These are phyloP conservation scores for Schoenoplectus triqueter DNA, from an alignment of 202 grass and related monocot genomes.

Conservation along the genomic window DNA sequence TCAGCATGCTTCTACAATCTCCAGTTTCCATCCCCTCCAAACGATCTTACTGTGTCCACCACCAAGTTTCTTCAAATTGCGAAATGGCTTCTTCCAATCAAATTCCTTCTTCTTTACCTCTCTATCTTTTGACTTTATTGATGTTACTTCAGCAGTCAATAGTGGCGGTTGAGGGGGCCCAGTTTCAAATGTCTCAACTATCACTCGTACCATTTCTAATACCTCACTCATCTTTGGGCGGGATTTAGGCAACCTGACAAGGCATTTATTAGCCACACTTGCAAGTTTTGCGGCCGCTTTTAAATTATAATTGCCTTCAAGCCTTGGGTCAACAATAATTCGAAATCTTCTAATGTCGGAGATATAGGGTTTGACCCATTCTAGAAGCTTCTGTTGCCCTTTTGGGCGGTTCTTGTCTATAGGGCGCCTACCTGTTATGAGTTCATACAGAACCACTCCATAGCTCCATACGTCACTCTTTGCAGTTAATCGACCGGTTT, in stretches of 20 bases:
- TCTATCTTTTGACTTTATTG: constrained; percentile 43
- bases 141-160: constrained; percentile 40
- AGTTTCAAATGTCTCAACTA: constrained; percentile 48
- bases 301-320: constrained; percentile 70
- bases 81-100: constrained; percentile 54
- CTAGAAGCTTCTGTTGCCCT: constrained; percentile 85
- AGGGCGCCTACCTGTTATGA: constrained; percentile 80
- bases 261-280: constrained; percentile 75
- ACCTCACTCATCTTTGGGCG: constrained; percentile 97
- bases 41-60: constrained; percentile 47
- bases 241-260: constrained; percentile 63
- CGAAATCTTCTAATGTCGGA: constrained; percentile 62
- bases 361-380: constrained; percentile 93
- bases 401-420: constrained; percentile 85
- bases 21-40: constrained; percentile 64
- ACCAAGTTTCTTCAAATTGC: constrained; percentile 49
- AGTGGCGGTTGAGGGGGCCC: constrained; percentile 65
- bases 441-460: constrained; percentile 91
- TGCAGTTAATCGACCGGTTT: constrained; percentile 83
- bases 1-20: constrained; percentile 66
- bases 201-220: constrained; percentile 71
- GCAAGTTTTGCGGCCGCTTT: constrained; percentile 71
- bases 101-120: constrained; percentile 38
- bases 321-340: constrained; percentile 76
- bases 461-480: constrained; percentile 97